Conservation (phyloP, 192 early-diverging fungal genomes). For the Helicostylum pulchrum region DNA sequence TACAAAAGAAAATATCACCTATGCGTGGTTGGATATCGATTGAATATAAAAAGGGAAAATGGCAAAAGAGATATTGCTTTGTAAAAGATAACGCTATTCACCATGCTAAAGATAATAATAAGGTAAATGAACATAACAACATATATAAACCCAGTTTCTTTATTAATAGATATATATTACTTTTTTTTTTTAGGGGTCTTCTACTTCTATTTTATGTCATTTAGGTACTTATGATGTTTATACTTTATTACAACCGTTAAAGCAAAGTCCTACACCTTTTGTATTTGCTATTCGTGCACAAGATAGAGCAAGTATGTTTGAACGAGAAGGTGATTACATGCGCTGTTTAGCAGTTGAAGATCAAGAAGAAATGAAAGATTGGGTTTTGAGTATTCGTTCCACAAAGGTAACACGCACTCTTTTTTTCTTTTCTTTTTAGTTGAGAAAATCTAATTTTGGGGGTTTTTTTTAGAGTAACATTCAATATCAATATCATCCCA, state of each 20-base stretch:
- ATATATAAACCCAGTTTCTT: slow-evolving; percentile 35
- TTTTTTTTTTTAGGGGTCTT: not conserved
- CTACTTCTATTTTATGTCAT: slow-evolving; percentile 43
- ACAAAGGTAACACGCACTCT: slow-evolving; percentile 56
- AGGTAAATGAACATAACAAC: slow-evolving; percentile 49
- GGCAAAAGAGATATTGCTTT: slow-evolving; percentile 74
- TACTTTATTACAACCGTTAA: slow-evolving; percentile 58
- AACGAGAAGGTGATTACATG: slow-evolving; percentile 83
- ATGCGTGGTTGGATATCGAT: slow-evolving; percentile 61
- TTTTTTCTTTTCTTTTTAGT: too few relatives aligned
- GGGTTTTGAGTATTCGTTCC: slow-evolving; percentile 65
- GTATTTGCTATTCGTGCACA: slow-evolving; percentile 85
- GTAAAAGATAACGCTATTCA: slow-evolving; percentile 64
- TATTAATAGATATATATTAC: slow-evolving; percentile 1
- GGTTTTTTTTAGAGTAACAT: slow-evolving; percentile 19
- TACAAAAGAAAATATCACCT: slow-evolving; percentile 30
- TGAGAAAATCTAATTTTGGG: not conserved
- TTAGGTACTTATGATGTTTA: slow-evolving; percentile 83
- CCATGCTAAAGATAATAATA: slow-evolving; percentile 59
- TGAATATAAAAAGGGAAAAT: slow-evolving; percentile 80
- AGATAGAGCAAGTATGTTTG: slow-evolving; percentile 72
- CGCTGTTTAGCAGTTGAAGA: slow-evolving; percentile 67
- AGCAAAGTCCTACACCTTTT: slow-evolving; percentile 73
- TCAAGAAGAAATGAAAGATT: slow-evolving; percentile 64
- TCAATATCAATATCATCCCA: slow-evolving; percentile 25